Conservation (phyloP, 176 grass and related monocot species). For the Rhynchospora pubera region DNA sequence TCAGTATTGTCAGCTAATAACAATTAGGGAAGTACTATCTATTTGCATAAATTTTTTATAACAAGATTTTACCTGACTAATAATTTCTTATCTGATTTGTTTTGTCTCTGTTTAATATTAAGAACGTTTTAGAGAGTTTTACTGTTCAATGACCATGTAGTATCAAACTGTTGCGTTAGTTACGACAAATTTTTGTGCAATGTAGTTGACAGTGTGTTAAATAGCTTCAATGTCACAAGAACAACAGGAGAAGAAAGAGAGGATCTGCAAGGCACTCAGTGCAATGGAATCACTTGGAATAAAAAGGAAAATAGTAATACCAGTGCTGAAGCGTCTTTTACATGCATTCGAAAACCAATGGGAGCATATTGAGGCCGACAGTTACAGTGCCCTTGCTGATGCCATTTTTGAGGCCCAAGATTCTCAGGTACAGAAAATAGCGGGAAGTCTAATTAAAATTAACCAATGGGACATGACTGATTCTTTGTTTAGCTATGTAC, state of each 20-base stretch:
- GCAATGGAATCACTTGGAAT: conserved; percentile 41
- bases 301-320: conserved; percentile 13
- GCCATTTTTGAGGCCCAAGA: conserved; percentile 35
- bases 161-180: too few relatives aligned
- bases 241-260: neutral
- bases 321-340: conserved; percentile 39
- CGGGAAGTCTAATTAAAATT: too few relatives aligned
- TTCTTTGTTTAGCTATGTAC: neutral
- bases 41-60: too few relatives aligned
- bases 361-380: conserved; percentile 83
- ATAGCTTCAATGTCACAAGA: neutral
- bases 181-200: neutral
- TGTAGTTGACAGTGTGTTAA: neutral
- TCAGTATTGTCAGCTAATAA: neutral
- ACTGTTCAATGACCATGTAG: too few relatives aligned
- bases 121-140: too few relatives aligned
- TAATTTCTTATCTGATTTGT: too few relatives aligned
- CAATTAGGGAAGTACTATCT: neutral
- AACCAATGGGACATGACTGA: neutral
- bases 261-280: conserved; percentile 12
- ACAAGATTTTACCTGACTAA: too few relatives aligned
- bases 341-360: conserved; percentile 42
- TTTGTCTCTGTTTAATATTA: too few relatives aligned
- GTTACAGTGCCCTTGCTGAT: conserved; percentile 42
- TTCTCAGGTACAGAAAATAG: conserved; percentile 35